Conservation (phyloP, 495 filamentous ascomycete species). For the Acidiella bohemica region DNA sequence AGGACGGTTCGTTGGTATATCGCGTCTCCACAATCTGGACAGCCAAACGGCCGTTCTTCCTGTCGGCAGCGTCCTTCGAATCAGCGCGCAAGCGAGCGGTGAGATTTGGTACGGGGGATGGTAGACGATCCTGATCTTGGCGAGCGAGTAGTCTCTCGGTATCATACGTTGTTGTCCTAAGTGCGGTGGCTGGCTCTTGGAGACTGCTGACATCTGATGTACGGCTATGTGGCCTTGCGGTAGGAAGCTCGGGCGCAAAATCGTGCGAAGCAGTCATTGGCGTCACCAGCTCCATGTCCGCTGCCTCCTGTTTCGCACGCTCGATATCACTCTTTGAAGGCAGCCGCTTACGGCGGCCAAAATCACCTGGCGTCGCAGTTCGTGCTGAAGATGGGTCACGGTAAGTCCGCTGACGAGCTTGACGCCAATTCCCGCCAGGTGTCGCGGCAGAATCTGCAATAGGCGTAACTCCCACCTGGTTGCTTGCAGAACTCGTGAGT, state of each 20-base stretch:
- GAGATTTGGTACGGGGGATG: conserved; percentile 43
- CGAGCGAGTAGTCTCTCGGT: conserved; percentile 1
- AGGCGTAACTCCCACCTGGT: conserved; percentile 67
- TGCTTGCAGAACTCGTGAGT: conserved; percentile 44
- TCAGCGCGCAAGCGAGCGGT: conserved; percentile 47
- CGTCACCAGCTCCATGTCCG: conserved; percentile 5
- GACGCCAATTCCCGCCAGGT: conserved; percentile 49
- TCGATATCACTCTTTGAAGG: conserved; percentile 73
- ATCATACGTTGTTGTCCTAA: conserved; percentile 2
- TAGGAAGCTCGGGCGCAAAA: not conserved
- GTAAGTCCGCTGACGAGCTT: conserved; percentile 8
- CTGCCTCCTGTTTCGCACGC: conserved; percentile 17
- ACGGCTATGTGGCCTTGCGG: not conserved
- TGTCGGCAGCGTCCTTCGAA: conserved; percentile 55
- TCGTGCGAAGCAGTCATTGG: conserved; percentile 13
- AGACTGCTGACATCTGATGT: conserved; percentile 11
- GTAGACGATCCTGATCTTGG: conserved; percentile 25
- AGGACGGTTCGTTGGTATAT: too few species aligned
- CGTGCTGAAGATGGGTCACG: conserved; percentile 55
- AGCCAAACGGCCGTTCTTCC: conserved; percentile 72
- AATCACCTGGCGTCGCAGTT: conserved; percentile 59
- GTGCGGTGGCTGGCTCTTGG: conserved; percentile 14
- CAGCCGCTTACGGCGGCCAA: conserved; percentile 47
- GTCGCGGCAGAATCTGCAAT: conserved; percentile 86
- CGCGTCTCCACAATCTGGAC: conserved; percentile 22